Evolutionary conservation across 2,329 filamentous ascomycete genomes (phyloP).

Genomic region (Penicillium sp.): DNA sequence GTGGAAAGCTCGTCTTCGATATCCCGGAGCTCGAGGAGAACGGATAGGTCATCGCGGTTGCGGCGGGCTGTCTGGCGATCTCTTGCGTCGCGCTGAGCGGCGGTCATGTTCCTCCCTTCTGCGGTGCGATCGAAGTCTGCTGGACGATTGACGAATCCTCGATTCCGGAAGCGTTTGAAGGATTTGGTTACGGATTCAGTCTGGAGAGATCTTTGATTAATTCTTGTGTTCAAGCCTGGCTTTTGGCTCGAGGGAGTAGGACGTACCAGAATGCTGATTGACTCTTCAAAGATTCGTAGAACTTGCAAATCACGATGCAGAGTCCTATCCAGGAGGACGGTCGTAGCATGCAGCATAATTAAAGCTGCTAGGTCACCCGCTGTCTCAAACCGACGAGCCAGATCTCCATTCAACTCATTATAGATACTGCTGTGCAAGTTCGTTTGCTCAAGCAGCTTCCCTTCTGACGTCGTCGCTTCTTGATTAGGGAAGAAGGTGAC

Average conservation of each 20-base stretch:
- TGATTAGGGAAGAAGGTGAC: constrained; percentile 38
- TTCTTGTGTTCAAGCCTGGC: background rate
- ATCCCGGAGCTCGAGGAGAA: constrained; percentile 63
- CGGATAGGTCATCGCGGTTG: constrained; percentile 64
- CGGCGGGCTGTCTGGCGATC: constrained; percentile 54
- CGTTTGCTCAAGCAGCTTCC: constrained; percentile 48
- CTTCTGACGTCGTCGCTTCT: constrained; percentile 37
- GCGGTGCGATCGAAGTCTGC: constrained; percentile 32
- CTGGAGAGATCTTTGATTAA: constrained; percentile 34
- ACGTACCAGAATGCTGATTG: constrained; percentile 62
- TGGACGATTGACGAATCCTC: constrained; percentile 54
- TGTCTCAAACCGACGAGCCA: constrained; percentile 63
- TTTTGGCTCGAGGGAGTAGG: background rate
- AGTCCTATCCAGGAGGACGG: constrained; percentile 60
- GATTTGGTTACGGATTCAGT: constrained; percentile 64
- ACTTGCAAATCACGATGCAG: constrained; percentile 64
- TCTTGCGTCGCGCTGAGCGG: constrained; percentile 45
- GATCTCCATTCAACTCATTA: constrained; percentile 66
- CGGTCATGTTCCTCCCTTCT: constrained; percentile 34
- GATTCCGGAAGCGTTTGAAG: constrained; percentile 62
- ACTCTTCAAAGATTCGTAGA: constrained; percentile 67
- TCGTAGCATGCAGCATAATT: constrained; percentile 63
- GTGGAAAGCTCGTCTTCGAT: constrained; percentile 65
- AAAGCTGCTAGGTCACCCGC: constrained; percentile 63
- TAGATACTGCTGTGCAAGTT: constrained; percentile 66